A percentile compares a stretch with the other conserved stretches of the same genome.
These are phyloP conservation scores for Chaetomium sp. DNA, from an alignment of 2,329 filamentous ascomycete species.

Conservation along the genomic window DNA sequence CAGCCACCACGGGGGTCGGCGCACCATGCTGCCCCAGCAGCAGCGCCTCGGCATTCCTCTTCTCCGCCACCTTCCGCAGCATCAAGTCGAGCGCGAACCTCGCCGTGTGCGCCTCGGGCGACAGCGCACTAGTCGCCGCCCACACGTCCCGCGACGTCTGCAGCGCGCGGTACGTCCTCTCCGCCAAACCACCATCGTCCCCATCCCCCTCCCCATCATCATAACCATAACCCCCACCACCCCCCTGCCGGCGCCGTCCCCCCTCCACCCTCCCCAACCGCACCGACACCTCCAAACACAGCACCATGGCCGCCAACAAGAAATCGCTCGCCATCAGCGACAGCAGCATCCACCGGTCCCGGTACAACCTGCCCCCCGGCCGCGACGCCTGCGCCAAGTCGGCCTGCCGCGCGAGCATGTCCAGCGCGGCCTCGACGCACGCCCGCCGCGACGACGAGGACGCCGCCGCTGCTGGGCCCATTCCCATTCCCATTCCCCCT, in stretches of 20 bases:
- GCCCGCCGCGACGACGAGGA: neutral
- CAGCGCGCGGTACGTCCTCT: neutral
- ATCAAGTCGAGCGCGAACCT: constrained; percentile 7
- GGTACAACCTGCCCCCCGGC: constrained; percentile 48
- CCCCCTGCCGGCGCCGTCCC: neutral
- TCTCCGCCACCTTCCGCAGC: constrained; percentile 12
- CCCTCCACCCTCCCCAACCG: neutral
- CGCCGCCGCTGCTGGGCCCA: too few relatives aligned
- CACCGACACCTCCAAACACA: constrained; percentile 41
- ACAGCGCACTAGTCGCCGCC: neutral
- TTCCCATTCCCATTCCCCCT: neutral
- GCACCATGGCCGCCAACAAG: constrained; percentile 54
- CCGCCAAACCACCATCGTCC: neutral
- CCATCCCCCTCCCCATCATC: neutral
- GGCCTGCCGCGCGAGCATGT: constrained; percentile 36
- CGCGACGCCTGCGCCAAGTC: constrained; percentile 41
- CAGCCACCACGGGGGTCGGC: neutral
- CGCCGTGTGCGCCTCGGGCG: constrained; percentile 9
- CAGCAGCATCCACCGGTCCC: constrained; percentile 49
- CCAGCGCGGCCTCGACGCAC: constrained; percentile 30
- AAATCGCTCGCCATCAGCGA: constrained; percentile 53
- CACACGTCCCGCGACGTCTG: constrained; percentile 2
- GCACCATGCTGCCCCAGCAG: neutral
- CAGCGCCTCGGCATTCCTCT: constrained; percentile 1
- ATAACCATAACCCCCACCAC: too few relatives aligned